Evolutionary conservation across 1,284 basidiomycete genomes (phyloP), one percentile per base, ranked within the genome.

Genomic region (Ceratobasidium sp.): DNA sequence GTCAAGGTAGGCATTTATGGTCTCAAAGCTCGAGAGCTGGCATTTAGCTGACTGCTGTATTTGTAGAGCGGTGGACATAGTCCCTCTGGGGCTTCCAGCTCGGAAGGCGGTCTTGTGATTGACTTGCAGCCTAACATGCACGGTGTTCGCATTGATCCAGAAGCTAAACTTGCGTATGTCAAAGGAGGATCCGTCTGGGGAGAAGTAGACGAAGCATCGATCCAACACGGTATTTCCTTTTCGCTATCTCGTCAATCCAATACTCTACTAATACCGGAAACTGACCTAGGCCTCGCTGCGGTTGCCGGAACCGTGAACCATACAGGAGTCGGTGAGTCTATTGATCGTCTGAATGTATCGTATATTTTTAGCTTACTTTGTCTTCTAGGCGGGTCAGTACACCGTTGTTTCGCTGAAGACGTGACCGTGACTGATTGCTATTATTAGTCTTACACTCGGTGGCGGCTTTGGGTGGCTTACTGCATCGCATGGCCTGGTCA

Each of bases 381-480:
- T 26, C 23, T 26, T 15, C 3, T 33, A 53, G 66, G 66, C 49
- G 49, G 28, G 66, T 68, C 53, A 10, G 44, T 53, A 15, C 4
- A 53, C 1, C 20, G n/a, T 12, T 18, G 5, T 7, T 28, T 33
- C 26, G 0, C 9, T 53, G 49, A 33, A 33, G 33, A 18, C 28
- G 1, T n/a, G n/a, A n/a, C 13, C 7, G 23, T 20, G 4, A 40
- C 49, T 69, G 15, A 69, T 44, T 33, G 7, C 53, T 60, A 44
- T 46, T 44, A 18, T 9, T 71, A 89, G 89, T 10, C 86, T 91
- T 10, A 85, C 86, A 26, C 84, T 92, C 23, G 91, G 90, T 23
- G 91, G 91, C 5, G 91, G 91, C 3, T 91, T 87, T 81, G 91
- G 91, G 6, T 90, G 84, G 85, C 85, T 91, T 3, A 87, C 85